A percentile compares a stretch with the other conserved stretches of the same genome.
phyloP scores from a whole-genome alignment of 2,329 filamentous ascomycete genomes.

The Zasmidium citrigriseum region DNA sequence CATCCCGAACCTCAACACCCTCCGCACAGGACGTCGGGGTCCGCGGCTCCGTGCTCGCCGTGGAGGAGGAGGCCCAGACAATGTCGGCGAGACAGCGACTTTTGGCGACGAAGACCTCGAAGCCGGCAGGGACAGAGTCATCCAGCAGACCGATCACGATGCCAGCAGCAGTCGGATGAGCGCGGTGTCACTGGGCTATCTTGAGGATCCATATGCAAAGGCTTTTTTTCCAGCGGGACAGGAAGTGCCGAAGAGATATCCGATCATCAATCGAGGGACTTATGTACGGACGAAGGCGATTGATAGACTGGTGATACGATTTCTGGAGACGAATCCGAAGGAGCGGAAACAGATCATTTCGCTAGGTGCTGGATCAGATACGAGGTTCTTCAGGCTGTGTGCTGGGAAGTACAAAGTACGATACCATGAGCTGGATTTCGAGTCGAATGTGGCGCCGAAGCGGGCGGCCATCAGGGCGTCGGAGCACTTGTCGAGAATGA shows the following conservation, averaged over 20 bases:
- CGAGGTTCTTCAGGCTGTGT: slow-evolving; percentile 75
- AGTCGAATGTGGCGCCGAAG: slow-evolving; percentile 55
- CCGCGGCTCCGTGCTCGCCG: slow-evolving; percentile 52
- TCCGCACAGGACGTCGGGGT: slow-evolving; percentile 53
- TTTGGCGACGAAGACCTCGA: slow-evolving; percentile 34
- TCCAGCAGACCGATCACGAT: slow-evolving; percentile 90
- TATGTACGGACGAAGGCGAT: slow-evolving; percentile 86
- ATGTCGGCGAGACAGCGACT: not conserved
- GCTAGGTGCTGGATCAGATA: slow-evolving; percentile 91
- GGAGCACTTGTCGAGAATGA: slow-evolving; percentile 21
- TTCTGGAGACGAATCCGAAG: slow-evolving; percentile 52
- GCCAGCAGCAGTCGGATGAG: slow-evolving; percentile 86
- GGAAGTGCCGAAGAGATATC: slow-evolving; percentile 65
- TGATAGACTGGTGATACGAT: slow-evolving; percentile 72
- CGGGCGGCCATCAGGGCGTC: slow-evolving; percentile 27
- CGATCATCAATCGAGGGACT: slow-evolving; percentile 96
- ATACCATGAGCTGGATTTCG: slow-evolving; percentile 94
- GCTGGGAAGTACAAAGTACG: slow-evolving; percentile 51
- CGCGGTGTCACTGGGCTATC: slow-evolving; percentile 81
- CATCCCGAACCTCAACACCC: slow-evolving; percentile 75
- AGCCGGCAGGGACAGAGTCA: slow-evolving; percentile 65
- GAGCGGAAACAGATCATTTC: slow-evolving; percentile 73
- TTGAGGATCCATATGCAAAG: slow-evolving; percentile 76
- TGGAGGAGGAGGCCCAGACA: slow-evolving; percentile 43
- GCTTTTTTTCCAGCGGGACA: slow-evolving; percentile 60